A percentile compares a stretch with the other conserved stretches of the same genome.
These are phyloP conservation scores for Erodium texanum DNA, from an alignment of 441 rosid genomes.

Conservation along the genomic window DNA sequence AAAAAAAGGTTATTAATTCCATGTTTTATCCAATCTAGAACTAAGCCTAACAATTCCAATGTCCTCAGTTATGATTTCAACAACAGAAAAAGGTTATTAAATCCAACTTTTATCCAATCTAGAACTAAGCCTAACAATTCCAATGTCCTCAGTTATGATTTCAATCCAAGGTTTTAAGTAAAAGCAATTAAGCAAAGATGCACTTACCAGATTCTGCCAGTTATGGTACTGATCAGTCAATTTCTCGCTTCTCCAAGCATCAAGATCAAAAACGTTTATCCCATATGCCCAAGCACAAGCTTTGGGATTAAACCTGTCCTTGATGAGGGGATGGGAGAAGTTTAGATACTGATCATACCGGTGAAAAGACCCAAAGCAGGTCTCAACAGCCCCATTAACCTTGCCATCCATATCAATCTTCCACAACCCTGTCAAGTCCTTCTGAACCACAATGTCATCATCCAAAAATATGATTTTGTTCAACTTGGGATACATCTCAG, in stretches of 20 bases:
- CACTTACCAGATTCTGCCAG: conserved; percentile 42
- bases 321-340: conserved; percentile 78
- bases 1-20: background rate
- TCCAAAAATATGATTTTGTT: conserved; percentile 80
- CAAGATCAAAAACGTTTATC: conserved; percentile 86
- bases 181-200: background rate
- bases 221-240: conserved; percentile 41
- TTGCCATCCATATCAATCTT: conserved; percentile 53
- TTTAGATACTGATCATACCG: conserved; percentile 63
- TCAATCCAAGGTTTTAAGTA: too few relatives aligned
- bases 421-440: conserved; percentile 57
- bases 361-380: conserved; percentile 94
- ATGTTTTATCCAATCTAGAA: too few relatives aligned
- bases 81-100: too few relatives aligned
- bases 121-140: too few relatives aligned
- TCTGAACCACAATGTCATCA: conserved; percentile 86
- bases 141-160: too few relatives aligned
- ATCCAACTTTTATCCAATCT: too few relatives aligned
- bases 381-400: conserved; percentile 96
- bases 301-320: conserved; percentile 78
- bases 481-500: conserved; percentile 72
- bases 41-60: too few relatives aligned
- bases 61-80: too few relatives aligned
- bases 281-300: conserved; percentile 99
- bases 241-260: conserved; percentile 81